phyloP scores from a whole-genome alignment of 805 yeast genomes.

The Lipomyces anomalus region DNA sequence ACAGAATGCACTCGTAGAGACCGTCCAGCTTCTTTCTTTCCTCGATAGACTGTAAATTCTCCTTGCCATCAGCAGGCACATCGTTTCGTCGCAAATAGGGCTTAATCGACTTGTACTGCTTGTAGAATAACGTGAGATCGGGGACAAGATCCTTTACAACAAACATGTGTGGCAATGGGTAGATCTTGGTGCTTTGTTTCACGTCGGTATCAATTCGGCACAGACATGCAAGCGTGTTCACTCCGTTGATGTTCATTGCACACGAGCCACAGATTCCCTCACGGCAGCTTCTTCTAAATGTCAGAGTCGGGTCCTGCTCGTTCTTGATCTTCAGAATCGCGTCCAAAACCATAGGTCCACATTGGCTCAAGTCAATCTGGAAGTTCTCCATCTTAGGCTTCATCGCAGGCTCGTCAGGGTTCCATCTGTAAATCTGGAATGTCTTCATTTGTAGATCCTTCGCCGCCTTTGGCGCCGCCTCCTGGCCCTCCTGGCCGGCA shows the following conservation, averaged over 20 bases:
- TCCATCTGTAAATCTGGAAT: slow-evolving; percentile 96
- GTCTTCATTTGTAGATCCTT: slow-evolving; percentile 60
- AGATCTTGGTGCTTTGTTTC: slow-evolving; percentile 72
- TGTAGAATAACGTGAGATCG: slow-evolving; percentile 93
- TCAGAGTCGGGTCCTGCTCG: slow-evolving; percentile 92
- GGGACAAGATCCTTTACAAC: slow-evolving; percentile 97
- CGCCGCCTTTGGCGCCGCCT: slow-evolving; percentile 48
- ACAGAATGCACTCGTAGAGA: slow-evolving; percentile 90
- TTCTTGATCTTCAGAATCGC: slow-evolving; percentile 91
- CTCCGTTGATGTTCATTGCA: slow-evolving; percentile 98
- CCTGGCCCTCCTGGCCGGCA: too few species aligned
- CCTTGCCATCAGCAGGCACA: slow-evolving; percentile 84
- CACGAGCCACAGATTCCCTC: slow-evolving; percentile 99
- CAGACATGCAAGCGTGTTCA: slow-evolving; percentile 93
- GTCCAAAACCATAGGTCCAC: slow-evolving; percentile 98
- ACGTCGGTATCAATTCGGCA: slow-evolving; percentile 85
- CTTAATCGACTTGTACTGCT: slow-evolving; percentile 96
- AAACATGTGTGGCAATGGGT: slow-evolving; percentile 97
- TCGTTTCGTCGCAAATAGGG: slow-evolving; percentile 85
- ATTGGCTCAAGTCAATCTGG: slow-evolving; percentile 76
- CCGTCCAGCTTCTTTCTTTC: slow-evolving; percentile 97
- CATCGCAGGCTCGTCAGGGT: slow-evolving; percentile 90
- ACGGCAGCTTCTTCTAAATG: slow-evolving; percentile 97
- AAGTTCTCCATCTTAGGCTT: slow-evolving; percentile 83
- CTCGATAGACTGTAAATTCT: slow-evolving; percentile 80